Evolutionary conservation across 805 yeast species (phyloP), one percentile per base, ranked within the genome.

Genomic region (Candida sonorensis): DNA sequence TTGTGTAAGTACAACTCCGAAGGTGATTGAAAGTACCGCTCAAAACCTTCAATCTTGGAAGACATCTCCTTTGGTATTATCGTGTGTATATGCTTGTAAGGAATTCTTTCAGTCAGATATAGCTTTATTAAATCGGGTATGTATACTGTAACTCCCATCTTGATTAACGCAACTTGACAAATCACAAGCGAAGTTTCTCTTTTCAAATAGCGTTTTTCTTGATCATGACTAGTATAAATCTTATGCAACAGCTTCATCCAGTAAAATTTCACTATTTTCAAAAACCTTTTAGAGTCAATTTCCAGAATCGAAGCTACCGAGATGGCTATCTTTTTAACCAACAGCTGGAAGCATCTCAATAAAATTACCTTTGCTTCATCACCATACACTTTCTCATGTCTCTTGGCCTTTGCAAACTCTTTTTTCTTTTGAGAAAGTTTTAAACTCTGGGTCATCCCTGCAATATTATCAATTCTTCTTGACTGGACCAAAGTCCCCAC

Each of bases 151-250:
- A 64, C 37, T 18, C 65, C 60, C 40, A 75, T 42, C 35, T 66
- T 64, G 7, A 69, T 39, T n/a, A 70, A 48, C 2, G 77, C 71
- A 29, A 77, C 35, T 48, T 77, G 79, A 13, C 75, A 53, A 1
- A 77, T 45, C 6, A n/a, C n/a, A n/a, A n/a, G n/a, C n/a, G n/a
- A n/a, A n/a, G n/a, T n/a, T n/a, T n/a, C n/a, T n/a, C n/a, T n/a
- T n/a, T n/a, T n/a, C n/a, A n/a, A n/a, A n/a, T n/a, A n/a, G n/a
- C n/a, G n/a, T n/a, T 22, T 29, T 27, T 34, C 20, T 17, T 32
- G 16, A 26, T 35, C 33, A 25, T 27, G 17, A 22, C 26, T 22
- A 21, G 24, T 4, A n/a, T 17, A 10, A n/a, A 26, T 12, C 19
- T 31, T 31, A 17, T 26, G 3, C 19, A 47, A 28, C 27, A 37